These are phyloP conservation scores for Dunaliella primolecta DNA, from an alignment of 139 green algal species.

Conservation along the genomic window DNA sequence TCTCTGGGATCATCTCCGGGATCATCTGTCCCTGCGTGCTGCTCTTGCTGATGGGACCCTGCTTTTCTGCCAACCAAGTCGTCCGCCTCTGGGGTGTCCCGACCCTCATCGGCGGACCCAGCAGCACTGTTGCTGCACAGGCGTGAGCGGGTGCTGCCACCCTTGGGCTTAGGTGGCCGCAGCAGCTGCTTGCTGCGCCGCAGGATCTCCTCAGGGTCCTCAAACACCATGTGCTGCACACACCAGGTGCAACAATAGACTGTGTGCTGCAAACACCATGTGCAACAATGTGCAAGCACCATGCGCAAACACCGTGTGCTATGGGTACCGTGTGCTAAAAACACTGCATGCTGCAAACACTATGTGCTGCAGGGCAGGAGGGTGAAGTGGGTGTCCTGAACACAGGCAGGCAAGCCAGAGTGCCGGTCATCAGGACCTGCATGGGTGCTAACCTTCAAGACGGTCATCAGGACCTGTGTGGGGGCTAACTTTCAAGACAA, in stretches of 20 bases:
- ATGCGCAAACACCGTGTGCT: neutral
- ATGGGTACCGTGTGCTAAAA: neutral
- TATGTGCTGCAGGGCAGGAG: neutral
- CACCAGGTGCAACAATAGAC: constrained; percentile 11
- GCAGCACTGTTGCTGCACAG: neutral
- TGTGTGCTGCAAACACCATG: neutral
- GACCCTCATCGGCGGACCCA: constrained; percentile 4
- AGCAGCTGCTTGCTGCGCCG: constrained; percentile 1
- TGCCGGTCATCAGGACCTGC: too few species aligned
- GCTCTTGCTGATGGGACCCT: neutral
- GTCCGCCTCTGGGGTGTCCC: neutral
- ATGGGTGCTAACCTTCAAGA: too few species aligned
- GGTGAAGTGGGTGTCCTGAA: too few species aligned
- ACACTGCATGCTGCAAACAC: neutral
- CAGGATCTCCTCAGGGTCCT: constrained; percentile 33
- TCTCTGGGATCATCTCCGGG: too few species aligned
- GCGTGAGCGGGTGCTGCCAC: neutral
- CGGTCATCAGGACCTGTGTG: too few species aligned
- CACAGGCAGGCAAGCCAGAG: too few species aligned
- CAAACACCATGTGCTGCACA: constrained; percentile 17
- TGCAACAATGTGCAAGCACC: neutral
- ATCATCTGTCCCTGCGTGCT: too few species aligned
- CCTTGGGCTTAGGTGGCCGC: neutral
- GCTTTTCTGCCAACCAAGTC: neutral
- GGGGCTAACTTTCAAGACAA: too few species aligned